phyloP scores from a whole-genome alignment of 2,329 filamentous ascomycete genomes.

The Alternaria sp. region DNA sequence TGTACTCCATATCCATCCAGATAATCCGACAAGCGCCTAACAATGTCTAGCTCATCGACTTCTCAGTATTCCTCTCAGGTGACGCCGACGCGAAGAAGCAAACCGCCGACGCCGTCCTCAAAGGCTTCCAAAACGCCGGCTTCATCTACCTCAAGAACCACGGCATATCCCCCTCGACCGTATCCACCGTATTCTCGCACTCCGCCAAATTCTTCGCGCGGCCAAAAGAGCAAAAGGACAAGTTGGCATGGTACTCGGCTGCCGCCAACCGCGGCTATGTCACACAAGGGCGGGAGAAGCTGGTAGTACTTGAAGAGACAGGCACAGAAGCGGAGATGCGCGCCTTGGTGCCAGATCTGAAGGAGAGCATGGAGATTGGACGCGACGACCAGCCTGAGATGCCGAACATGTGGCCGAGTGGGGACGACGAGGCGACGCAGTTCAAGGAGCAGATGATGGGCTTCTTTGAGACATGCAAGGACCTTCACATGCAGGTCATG shows the following conservation, averaged over 20 bases:
- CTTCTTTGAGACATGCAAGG: conserved; percentile 78
- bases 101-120: conserved; percentile 74
- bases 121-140: conserved; percentile 83
- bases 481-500: conserved; percentile 80
- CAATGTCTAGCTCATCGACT: conserved; percentile 72
- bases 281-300: conserved; percentile 53
- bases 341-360: conserved; percentile 52
- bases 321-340: conserved; percentile 46
- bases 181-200: conserved; percentile 66
- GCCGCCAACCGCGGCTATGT: conserved; percentile 58
- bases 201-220: conserved; percentile 49
- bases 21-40: background rate
- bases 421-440: conserved; percentile 60
- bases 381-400: conserved; percentile 64
- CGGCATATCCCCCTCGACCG: conserved; percentile 66
- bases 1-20: conserved; percentile 17
- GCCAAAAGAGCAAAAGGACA: conserved; percentile 47
- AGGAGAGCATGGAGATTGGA: conserved; percentile 68
- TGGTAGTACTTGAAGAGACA: conserved; percentile 44
- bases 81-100: conserved; percentile 64
- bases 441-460: conserved; percentile 76
- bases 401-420: conserved; percentile 79
- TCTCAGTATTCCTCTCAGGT: conserved; percentile 73
- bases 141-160: conserved; percentile 90
- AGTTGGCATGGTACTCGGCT: conserved; percentile 51